phyloP scores from a whole-genome alignment of 1,139 yeast species.

The Blastobotrys apis region DNA sequence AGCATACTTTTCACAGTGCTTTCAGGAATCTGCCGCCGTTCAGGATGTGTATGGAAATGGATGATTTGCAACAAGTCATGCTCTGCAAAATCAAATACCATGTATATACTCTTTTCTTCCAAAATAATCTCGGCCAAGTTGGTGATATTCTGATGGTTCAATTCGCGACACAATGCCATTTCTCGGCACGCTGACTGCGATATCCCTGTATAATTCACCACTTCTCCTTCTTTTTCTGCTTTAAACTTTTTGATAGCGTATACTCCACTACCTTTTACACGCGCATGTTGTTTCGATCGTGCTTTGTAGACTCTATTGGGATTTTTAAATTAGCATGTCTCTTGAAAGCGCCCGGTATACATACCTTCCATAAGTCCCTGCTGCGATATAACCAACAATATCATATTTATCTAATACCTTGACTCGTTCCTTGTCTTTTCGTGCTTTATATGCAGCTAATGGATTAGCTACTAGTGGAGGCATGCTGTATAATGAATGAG shows the following conservation, averaged over 20 bases:
- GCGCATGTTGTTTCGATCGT: conserved; percentile 34
- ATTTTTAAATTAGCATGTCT: too few relatives aligned
- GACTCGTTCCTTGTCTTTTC: conserved; percentile 65
- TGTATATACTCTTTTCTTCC: conserved; percentile 85
- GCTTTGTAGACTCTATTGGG: conserved; percentile 95
- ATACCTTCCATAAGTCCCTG: conserved; percentile 83
- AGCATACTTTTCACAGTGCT: conserved; percentile 73
- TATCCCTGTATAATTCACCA: conserved; percentile 85
- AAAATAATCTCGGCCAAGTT: conserved; percentile 78
- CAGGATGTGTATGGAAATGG: conserved; percentile 91
- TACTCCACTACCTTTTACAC: conserved; percentile 17
- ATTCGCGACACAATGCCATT: conserved; percentile 90
- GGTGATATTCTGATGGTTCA: conserved; percentile 74
- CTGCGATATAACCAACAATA: conserved; percentile 92
- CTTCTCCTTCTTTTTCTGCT: conserved; percentile 89
- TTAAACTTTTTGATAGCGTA: conserved; percentile 93
- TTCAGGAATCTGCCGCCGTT: conserved; percentile 71
- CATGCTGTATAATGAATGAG: conserved; percentile 8
- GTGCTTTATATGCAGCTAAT: conserved; percentile 36
- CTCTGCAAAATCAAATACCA: conserved; percentile 95
- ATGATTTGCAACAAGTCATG: conserved; percentile 91
- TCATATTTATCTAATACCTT: conserved; percentile 79
- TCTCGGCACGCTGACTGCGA: conserved; percentile 96
- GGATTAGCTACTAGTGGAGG: conserved; percentile 33
- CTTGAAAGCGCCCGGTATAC: neutral